phyloP scores from a whole-genome alignment of 1,139 yeast species.

The Geotrichum histeridarum region DNA sequence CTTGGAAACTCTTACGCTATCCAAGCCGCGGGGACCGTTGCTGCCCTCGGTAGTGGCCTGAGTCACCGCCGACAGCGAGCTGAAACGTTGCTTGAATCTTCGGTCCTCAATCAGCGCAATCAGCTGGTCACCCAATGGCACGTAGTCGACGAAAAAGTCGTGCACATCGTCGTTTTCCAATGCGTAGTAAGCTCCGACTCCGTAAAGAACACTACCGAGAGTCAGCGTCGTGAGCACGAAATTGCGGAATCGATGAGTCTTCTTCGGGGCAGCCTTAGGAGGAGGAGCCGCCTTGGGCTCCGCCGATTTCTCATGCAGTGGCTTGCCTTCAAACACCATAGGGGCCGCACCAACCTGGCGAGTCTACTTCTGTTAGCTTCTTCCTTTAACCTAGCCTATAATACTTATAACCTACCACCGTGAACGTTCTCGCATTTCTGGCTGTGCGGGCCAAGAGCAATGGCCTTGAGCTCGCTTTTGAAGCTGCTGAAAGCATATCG shows the following conservation, averaged over 20 bases:
- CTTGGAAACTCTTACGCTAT: slow-evolving; percentile 6
- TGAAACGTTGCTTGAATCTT: slow-evolving; percentile 34
- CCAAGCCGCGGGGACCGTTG: slow-evolving; percentile 26
- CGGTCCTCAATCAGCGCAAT: slow-evolving; percentile 49
- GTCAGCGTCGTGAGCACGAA: slow-evolving; percentile 30
- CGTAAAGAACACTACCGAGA: slow-evolving; percentile 32
- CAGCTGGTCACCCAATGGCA: slow-evolving; percentile 55
- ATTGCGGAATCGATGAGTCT: slow-evolving; percentile 34
- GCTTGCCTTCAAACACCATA: slow-evolving; percentile 19
- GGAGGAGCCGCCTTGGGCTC: not conserved
- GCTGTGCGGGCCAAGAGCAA: not conserved
- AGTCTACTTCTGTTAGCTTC: not conserved
- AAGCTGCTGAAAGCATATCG: slow-evolving; percentile 12
- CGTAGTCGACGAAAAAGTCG: slow-evolving; percentile 50
- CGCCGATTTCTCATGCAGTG: not conserved
- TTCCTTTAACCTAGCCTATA: not conserved
- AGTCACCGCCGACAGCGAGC: slow-evolving; percentile 20
- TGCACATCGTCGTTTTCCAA: slow-evolving; percentile 39
- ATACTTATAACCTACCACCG: not conserved
- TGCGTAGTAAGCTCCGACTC: slow-evolving; percentile 39
- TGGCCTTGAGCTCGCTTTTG: slow-evolving; percentile 4
- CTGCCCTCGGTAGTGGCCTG: not conserved
- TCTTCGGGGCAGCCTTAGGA: slow-evolving; percentile 16
- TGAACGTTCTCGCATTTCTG: not conserved
- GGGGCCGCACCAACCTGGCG: slow-evolving; percentile 5